Percentiles rank a stretch among this genome's conserved stretches.
These are phyloP conservation scores for Alternaria atra DNA, from an alignment of 2,329 filamentous ascomycete genomes.

Conservation along the genomic window DNA sequence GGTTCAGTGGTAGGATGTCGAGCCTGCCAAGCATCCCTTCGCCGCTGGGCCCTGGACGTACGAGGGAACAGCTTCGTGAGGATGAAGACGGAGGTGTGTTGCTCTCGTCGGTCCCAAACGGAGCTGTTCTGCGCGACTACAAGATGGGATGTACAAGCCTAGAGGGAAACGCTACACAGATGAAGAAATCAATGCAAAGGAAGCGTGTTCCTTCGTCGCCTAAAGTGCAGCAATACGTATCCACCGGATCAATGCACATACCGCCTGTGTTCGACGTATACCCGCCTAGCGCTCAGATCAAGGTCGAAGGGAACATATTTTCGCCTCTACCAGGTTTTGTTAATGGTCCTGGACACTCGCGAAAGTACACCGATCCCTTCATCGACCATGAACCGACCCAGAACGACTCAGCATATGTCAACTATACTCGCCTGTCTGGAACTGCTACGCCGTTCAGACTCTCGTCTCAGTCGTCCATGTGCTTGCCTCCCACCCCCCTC, in stretches of 20 bases:
- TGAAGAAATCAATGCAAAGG: background rate
- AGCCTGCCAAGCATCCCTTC: constrained; percentile 5
- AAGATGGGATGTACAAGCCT: background rate
- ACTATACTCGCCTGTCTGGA: background rate
- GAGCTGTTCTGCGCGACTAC: background rate
- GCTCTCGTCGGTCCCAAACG: background rate
- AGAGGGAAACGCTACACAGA: background rate
- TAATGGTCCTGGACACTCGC: background rate
- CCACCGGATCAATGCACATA: background rate
- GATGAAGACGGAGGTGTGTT: background rate
- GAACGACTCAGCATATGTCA: too few species aligned
- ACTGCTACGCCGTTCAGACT: background rate
- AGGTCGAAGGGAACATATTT: background rate
- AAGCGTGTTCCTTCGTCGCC: background rate
- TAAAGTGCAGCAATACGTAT: background rate
- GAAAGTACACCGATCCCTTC: constrained; percentile 20
- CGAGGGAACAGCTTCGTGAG: background rate
- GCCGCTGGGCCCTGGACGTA: background rate
- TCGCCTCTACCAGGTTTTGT: background rate
- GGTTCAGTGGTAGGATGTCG: background rate
- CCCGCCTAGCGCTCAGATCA: background rate
- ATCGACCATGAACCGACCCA: background rate
- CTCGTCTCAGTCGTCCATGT: background rate
- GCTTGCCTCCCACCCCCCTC: too few species aligned
- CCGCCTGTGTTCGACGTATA: constrained; percentile 3